These are phyloP conservation scores for Penicillium verrucosum DNA, from an alignment of 2,329 filamentous ascomycete species.

Conservation along the genomic window DNA sequence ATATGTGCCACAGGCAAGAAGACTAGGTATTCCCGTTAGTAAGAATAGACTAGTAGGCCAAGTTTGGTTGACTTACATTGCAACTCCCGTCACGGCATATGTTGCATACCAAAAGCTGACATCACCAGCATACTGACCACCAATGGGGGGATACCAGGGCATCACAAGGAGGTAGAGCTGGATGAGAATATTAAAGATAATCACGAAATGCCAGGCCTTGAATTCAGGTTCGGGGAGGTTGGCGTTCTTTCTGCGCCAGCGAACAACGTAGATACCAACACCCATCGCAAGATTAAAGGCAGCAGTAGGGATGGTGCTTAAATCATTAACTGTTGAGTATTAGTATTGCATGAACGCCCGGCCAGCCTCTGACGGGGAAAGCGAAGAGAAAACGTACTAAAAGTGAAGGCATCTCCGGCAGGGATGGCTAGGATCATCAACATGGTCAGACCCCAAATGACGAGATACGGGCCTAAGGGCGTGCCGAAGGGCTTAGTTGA, in stretches of 20 bases:
- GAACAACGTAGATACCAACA: conserved; percentile 57
- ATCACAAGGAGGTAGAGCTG: conserved; percentile 63
- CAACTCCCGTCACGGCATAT: conserved; percentile 63
- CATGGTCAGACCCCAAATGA: conserved; percentile 57
- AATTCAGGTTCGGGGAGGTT: conserved; percentile 52
- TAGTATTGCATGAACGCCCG: not conserved
- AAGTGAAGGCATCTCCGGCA: conserved; percentile 62
- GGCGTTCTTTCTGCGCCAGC: conserved; percentile 52
- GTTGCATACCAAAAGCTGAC: conserved; percentile 73
- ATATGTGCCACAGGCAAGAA: conserved; percentile 54
- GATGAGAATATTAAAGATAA: conserved; percentile 59
- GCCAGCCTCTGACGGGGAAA: not conserved
- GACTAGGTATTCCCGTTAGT: conserved; percentile 31
- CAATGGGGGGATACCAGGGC: conserved; percentile 66
- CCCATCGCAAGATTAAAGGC: conserved; percentile 58
- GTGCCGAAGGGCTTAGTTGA: conserved; percentile 62
- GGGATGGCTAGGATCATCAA: conserved; percentile 60
- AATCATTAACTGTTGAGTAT: conserved; percentile 50
- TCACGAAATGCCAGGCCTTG: conserved; percentile 55
- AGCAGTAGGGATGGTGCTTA: conserved; percentile 57
- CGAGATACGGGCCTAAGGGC: conserved; percentile 54
- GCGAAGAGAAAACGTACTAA: conserved; percentile 38
- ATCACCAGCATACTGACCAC: conserved; percentile 58
- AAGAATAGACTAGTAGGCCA: not conserved
- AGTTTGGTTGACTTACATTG: conserved; percentile 49